Evolutionary conservation across 2,329 filamentous ascomycete genomes (phyloP).

Genomic region (Phyllosticta paracitricarpa): DNA sequence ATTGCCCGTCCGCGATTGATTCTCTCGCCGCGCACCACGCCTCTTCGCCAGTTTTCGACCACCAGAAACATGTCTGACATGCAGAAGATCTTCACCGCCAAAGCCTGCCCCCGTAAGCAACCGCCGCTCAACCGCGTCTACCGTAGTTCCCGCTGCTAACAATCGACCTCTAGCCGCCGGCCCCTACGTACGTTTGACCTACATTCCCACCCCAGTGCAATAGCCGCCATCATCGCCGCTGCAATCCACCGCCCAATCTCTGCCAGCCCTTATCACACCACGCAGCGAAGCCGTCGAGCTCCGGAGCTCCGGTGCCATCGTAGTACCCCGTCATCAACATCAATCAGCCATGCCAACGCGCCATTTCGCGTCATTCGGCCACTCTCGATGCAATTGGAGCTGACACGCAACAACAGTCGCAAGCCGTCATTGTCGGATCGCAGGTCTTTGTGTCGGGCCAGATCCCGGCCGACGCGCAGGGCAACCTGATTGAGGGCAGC

Average conservation of each 20-base stretch:
- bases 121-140: neutral
- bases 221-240: neutral
- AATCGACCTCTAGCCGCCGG: conserved; percentile 25
- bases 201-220: neutral
- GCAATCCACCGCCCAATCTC: neutral
- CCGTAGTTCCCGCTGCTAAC: conserved; percentile 10
- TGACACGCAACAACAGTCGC: conserved; percentile 23
- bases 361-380: neutral
- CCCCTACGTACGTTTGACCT: conserved; percentile 31
- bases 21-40: neutral
- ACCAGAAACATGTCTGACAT: conserved; percentile 31
- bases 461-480: conserved; percentile 59
- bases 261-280: neutral
- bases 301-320: neutral
- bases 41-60: neutral
- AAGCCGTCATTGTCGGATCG: conserved; percentile 58
- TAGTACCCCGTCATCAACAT: neutral
- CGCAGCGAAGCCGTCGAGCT: neutral
- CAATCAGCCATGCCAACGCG: neutral
- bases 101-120: conserved; percentile 34
- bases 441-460: conserved; percentile 64
- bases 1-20: conserved; percentile 1
- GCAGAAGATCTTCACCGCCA: conserved; percentile 32
- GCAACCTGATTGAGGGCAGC: conserved; percentile 52
- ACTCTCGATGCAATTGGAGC: neutral